Evolutionary conservation across 352 stramenopile species (phyloP), one percentile per base, ranked within the genome.

Genomic region (Peronospora destructor): DNA sequence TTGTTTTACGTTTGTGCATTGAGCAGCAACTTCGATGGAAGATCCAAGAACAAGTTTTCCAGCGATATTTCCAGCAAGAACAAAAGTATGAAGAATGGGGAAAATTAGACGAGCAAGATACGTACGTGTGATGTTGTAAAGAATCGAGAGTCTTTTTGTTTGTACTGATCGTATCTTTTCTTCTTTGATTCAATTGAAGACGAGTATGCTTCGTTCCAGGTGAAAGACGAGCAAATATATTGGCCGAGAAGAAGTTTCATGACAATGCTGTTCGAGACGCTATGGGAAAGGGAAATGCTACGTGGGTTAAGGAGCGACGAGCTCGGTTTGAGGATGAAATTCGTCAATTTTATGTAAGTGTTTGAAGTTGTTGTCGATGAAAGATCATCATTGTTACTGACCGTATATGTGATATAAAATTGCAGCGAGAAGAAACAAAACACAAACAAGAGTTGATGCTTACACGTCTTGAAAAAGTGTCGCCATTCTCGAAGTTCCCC

Each of bases 391-490:
- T 55, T n/a, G 16, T 49, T 41, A 23, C 28, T 61, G 38, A 68
- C 47, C 13, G 33, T 43, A 52, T 39, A 38, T 17, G 6, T 30
- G 13, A 47, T 44, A 58, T 45, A 19, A 46, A 50, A 53, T 10
- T 49, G 9, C 45, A 90, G 79, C 61, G 68, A 9, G 72, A 87
- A 38, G 79, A 90, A 64, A 85, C 66, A 21, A 70, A 69, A 34
- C 72, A 90, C 68, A 90, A 84, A 58, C 79, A 87, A 52, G 76
- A 84, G 49, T 33, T 85, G 29, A 85, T 84, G 70, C 73, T 87
- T 30, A 70, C 73, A 1, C 73, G 76, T 10, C 63, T 87, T 16
- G 76, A 90, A 56, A 90, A 85, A 36, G 74, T 71, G 37, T 90
- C 79, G 7, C 65, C 73, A 16, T 90, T 90, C 37, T 77, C 66